These are phyloP conservation scores for Penicillium brevicompactum DNA, from an alignment of 2,329 filamentous ascomycete species.

Conservation along the genomic window DNA sequence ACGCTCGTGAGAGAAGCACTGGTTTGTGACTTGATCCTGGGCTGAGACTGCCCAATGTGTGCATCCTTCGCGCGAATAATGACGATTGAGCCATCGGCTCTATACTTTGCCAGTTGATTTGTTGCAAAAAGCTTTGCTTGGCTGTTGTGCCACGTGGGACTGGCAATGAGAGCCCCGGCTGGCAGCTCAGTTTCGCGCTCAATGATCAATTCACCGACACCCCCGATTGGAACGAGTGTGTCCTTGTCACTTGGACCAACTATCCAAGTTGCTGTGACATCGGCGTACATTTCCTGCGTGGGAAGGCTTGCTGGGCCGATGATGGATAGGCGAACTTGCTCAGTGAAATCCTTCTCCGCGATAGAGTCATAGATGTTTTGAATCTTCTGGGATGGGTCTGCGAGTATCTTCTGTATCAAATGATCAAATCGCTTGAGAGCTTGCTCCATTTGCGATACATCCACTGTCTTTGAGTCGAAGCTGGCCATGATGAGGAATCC, in stretches of 20 bases:
- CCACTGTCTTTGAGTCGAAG: conserved; percentile 61
- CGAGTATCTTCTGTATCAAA: conserved; percentile 3
- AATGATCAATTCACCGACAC: conserved; percentile 2
- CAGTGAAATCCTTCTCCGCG: background rate
- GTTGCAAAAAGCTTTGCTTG: background rate
- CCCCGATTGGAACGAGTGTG: background rate
- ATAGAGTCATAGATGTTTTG: conserved; percentile 1
- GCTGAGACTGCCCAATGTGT: background rate
- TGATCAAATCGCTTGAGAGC: conserved; percentile 51
- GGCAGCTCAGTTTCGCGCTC: background rate
- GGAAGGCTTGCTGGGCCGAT: conserved; percentile 1
- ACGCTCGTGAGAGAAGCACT: background rate
- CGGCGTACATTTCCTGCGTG: background rate
- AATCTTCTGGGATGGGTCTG: background rate
- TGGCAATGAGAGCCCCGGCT: background rate
- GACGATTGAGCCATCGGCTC: background rate
- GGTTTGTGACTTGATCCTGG: background rate
- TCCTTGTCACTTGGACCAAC: background rate
- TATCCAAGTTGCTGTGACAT: conserved; percentile 4
- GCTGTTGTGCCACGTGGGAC: background rate
- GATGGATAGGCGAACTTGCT: background rate
- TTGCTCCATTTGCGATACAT: conserved; percentile 51
- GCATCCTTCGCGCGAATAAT: conserved; percentile 1
- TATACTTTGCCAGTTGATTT: conserved; percentile 3
- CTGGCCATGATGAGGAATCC: conserved; percentile 65